Conservation (phyloP, 164 flowering plant species). For the Liquidambar formosana region DNA sequence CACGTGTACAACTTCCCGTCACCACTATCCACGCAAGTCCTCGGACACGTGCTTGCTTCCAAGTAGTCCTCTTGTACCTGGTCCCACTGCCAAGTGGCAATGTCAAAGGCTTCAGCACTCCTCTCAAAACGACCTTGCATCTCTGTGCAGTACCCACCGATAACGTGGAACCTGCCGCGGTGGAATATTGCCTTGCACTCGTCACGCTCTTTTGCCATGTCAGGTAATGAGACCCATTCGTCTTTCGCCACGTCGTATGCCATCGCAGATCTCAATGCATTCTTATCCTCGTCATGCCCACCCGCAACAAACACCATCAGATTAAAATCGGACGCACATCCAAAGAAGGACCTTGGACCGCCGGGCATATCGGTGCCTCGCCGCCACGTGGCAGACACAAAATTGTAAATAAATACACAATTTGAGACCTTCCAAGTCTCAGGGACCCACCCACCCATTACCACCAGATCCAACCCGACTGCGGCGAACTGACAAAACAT, state of each 20-base stretch:
- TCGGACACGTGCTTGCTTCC: constrained; percentile 30
- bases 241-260: constrained; percentile 57
- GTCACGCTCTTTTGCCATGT: constrained; percentile 69
- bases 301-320: constrained; percentile 66
- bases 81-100: constrained; percentile 38
- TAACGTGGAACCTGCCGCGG: constrained; percentile 56
- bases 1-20: constrained; percentile 31
- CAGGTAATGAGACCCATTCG: constrained; percentile 56
- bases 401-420: constrained; percentile 47
- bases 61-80: constrained; percentile 26
- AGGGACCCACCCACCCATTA: constrained; percentile 73
- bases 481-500: constrained; percentile 56
- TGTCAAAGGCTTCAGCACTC: constrained; percentile 43
- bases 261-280: constrained; percentile 58
- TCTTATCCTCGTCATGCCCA: constrained; percentile 71
- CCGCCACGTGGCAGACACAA: constrained; percentile 54
- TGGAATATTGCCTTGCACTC: constrained; percentile 58
- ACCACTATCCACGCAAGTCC: constrained; percentile 27
- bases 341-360: constrained; percentile 49
- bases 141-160: constrained; percentile 69
- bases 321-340: constrained; percentile 48
- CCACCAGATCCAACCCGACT: constrained; percentile 53
- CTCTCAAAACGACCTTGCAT: constrained; percentile 59
- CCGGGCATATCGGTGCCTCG: constrained; percentile 68
- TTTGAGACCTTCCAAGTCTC: constrained; percentile 37